Conservation (phyloP, 1,284 basidiomycete genomes). For the Microstroma glucosiphilum region DNA sequence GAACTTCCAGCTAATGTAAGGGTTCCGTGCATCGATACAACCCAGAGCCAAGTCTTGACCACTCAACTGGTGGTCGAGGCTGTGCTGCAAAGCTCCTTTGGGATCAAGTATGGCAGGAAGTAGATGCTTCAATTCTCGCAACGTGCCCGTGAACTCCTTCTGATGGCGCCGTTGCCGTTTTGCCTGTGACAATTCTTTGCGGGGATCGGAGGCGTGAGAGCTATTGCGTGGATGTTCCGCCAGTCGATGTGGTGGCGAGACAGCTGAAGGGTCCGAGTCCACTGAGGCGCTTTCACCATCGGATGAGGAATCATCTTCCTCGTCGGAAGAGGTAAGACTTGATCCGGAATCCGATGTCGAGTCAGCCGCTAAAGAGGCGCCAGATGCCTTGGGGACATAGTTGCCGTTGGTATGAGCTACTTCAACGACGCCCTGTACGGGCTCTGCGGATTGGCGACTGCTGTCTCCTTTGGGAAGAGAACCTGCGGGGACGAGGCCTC, state of each 20-base stretch:
- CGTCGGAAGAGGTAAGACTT: conserved; percentile 16
- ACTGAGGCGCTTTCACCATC: conserved; percentile 19
- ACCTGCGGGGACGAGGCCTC: not conserved
- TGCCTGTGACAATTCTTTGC: too few species aligned
- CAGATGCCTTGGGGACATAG: not conserved
- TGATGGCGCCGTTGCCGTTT: conserved; percentile 20
- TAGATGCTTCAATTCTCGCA: conserved; percentile 36
- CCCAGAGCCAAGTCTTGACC: conserved; percentile 10
- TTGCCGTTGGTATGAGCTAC: too few species aligned
- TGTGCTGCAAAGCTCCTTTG: conserved; percentile 14
- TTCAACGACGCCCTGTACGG: too few species aligned
- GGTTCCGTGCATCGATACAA: conserved; percentile 38
- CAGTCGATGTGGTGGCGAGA: conserved; percentile 16
- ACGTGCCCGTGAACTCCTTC: conserved; percentile 33
- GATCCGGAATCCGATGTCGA: conserved; percentile 10
- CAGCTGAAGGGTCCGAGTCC: conserved; percentile 19
- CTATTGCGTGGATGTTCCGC: conserved; percentile 8
- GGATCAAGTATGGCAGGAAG: conserved; percentile 34
- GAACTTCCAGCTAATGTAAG: conserved; percentile 42
- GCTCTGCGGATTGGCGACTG: not conserved
- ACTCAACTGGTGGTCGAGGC: too few species aligned
- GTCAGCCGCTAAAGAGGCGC: not conserved
- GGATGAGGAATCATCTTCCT: conserved; percentile 21
- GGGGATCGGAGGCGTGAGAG: not conserved
- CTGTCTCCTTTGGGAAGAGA: not conserved